phyloP scores from a whole-genome alignment of 1,284 basidiomycete genomes.

The Puccinia horiana region DNA sequence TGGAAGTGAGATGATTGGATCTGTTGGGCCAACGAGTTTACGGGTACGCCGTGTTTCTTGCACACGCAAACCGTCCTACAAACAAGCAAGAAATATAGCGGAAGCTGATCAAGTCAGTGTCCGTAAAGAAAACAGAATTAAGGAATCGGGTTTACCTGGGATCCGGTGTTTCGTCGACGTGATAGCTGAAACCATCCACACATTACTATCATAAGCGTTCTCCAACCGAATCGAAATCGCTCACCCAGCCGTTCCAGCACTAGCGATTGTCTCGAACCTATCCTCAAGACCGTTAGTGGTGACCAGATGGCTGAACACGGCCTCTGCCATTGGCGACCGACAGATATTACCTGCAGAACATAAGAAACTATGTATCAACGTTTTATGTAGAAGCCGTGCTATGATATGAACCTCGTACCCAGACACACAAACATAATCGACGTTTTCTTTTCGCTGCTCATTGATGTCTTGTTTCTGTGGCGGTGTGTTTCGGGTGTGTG shows the following conservation, averaged over 20 bases:
- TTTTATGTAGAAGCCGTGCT: too few relatives aligned
- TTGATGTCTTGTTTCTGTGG: too few relatives aligned
- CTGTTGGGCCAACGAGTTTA: not conserved
- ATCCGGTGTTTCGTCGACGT: constrained; percentile 13
- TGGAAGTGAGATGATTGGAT: not conserved
- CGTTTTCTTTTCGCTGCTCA: too few relatives aligned
- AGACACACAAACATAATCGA: too few relatives aligned
- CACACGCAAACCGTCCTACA: not conserved
- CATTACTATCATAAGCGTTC: not conserved
- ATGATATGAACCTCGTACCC: too few relatives aligned
- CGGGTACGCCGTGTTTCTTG: not conserved
- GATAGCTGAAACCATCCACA: constrained; percentile 14
- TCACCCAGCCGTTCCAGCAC: constrained; percentile 29
- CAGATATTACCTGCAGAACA: constrained; percentile 56
- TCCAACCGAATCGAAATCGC: too few relatives aligned
- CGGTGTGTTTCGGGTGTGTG: too few relatives aligned
- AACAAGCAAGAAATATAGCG: not conserved
- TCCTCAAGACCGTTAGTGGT: not conserved
- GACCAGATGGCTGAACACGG: constrained; percentile 9
- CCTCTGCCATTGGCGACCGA: constrained; percentile 55
- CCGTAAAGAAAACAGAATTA: not conserved
- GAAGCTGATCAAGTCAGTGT: not conserved
- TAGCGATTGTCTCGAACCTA: constrained; percentile 3
- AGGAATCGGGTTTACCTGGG: not conserved
- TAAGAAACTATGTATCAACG: too few relatives aligned